Base-by-base conservation (phyloP, 1,284 basidiomycete species). In the Austropuccinia psidii region DNA sequence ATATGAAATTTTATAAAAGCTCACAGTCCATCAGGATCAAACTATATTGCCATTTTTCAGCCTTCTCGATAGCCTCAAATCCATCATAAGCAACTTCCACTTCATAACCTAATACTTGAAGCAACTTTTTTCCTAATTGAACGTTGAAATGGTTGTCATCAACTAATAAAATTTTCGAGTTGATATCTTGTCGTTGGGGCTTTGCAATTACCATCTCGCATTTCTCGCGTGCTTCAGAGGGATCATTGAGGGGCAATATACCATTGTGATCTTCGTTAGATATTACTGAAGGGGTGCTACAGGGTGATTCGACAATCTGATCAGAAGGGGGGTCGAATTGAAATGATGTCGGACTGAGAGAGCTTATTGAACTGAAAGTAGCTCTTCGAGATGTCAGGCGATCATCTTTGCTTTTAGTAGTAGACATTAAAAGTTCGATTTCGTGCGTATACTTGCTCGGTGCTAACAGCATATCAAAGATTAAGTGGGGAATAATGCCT, bases 1-100 rank as follows among this genome's bases (percentile, higher is more conserved):
- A 39, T 33, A 15, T 39, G 21, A 31, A n/a, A 11, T 11, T 11
- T 45, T 31, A 31, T 41, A 49, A 11, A 45, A 15, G 61, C 68
- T 70, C 45, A 70, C 68, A 70, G 43, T 70, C 68, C 68, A 70
- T 70, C 57, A 70, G 35, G 8, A 70, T 43, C 21, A 70, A 31
- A n/a, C 61, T 57, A 35, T n/a, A 70, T 24, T n/a, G 33, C 17
- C 54, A 37, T 19, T 37, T 41, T 6, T 57, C 58, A 33, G 68
- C 68, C 33, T 60, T 70, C 11, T 27, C 17, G 31, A 70, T 57
- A 7, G 68, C 68, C 21, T 70, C 68, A 35, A 47, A 49, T 5
- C 68, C 68, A 61, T 70, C 31, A 19, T 41, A 31, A 31, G 68
- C 68, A 49, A 57, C 55, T 47, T 61, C 54, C 13, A 70, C 68